Base-by-base conservation (phyloP, 352 stramenopile genomes). In the Phytophthora agathidicida region DNA sequence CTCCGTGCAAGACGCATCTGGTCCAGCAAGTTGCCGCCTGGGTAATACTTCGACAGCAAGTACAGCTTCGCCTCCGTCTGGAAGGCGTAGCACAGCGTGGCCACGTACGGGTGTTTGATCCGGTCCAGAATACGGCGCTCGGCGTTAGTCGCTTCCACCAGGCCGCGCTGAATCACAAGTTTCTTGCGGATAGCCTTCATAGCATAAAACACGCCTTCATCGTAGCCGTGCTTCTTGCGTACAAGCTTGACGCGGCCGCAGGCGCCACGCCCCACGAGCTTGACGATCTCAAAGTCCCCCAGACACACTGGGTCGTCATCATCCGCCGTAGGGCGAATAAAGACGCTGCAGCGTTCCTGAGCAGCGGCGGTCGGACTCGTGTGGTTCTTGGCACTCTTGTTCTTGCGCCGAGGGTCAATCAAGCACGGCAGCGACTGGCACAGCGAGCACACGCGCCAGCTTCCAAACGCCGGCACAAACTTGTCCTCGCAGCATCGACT, bases 51-150 rank as follows among this genome's bases (percentile, higher is more conserved):
- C 10, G 75, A 91, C 45, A 97, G 68, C 54, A 97, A 23, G 55
- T 97, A 97, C 6, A 97, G 68, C 72, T 97, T 97, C 24, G 80
- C 83, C 5, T 92, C 80, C 38, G 73, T 97, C 62, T 97, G 90
- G 71, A 97, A 97, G 22, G 90, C 90, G 57, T 96, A 97, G 39
- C 91, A 80, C 41, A 98, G 72, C 22, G 93, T 96, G 3, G 98
- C 96, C 49, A 99, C 96, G 73, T 99, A 99, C 24, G 96, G 95
- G 68, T 99, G 96, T 45, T 98, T 97, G 32, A 99, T 98, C 7
- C 79, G 68, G 38, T 93, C 73, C 8, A 98, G 58, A 67, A 97
- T 97, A 8, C 86, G 76, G 5, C 91, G 75, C 68, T 98, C 92
- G 10, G 88, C 84, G 42, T 96, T 97, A 1, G 92, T 98, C 17